Percentiles rank a stretch among this genome's conserved stretches.
phyloP scores from a whole-genome alignment of 2,329 filamentous ascomycete species.

The Claviceps humidiphila region DNA sequence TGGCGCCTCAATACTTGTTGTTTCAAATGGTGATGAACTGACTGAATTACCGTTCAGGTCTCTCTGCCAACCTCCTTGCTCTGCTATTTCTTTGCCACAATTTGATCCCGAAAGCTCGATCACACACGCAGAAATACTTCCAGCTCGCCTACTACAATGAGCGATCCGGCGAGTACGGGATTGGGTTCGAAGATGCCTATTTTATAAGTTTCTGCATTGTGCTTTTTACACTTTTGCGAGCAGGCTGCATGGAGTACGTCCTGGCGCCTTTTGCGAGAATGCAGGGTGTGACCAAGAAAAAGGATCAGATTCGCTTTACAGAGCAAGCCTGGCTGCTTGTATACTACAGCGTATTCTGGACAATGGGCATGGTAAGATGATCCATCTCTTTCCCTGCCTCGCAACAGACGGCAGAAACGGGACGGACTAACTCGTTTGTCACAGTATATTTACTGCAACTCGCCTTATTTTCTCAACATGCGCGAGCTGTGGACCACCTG shows the following conservation, averaged over 20 bases:
- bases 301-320: conserved; percentile 70
- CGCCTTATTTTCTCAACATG: conserved; percentile 66
- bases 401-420: background rate
- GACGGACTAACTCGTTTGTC: background rate
- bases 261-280: conserved; percentile 63
- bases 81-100: conserved; percentile 72
- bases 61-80: conserved; percentile 74
- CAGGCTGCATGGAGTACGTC: conserved; percentile 74
- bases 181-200: conserved; percentile 68
- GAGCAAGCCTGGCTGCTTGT: conserved; percentile 88
- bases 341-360: conserved; percentile 75
- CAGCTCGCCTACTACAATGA: conserved; percentile 71
- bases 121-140: conserved; percentile 78
- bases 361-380: conserved; percentile 60
- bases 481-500: conserved; percentile 72
- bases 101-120: conserved; percentile 66
- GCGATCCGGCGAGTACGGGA: conserved; percentile 53
- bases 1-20: too few species aligned
- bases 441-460: conserved; percentile 69
- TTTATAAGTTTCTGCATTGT: conserved; percentile 69
- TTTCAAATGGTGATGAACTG: background rate
- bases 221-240: conserved; percentile 76
- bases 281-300: conserved; percentile 61
- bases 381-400: too few species aligned
- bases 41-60: conserved; percentile 30